Evolutionary conservation across 148 eudicot species (phyloP), one percentile per base, ranked within the genome.

Genomic region (Silene latifolia): DNA sequence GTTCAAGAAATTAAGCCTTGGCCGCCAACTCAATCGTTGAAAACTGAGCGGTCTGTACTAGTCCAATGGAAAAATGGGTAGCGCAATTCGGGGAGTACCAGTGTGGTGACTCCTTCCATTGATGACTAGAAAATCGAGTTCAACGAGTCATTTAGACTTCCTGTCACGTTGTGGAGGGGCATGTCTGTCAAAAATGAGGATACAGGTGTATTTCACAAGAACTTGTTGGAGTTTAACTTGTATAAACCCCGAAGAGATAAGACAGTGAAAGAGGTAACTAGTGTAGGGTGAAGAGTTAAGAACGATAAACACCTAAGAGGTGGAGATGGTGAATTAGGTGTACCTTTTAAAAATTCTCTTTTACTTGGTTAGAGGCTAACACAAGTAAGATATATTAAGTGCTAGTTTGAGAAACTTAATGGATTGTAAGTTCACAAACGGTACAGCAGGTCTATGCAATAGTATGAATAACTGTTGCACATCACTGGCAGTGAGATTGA

Each of bases 1-100:
- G 74, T 95, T 78, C 84, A 89, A 72, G 99, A 92, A 76, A 88
- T 95, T 54, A 95, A 92, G 79, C 99, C 99, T 54, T 95, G 99
- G 99, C 97, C 99, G 14, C 97, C 99, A 27, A 92, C 97, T 56
- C 93, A 90, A 72, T 90, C 92, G 20, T 65, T 92, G 64, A 90
- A 88, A 73, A 73, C 75, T n/a, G 82, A 89, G 13, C 92, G 96
- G 19, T 85, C 96, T 1, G 91, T 88, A 35, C 75, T 90, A 69
- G 80, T 95, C 48, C 96, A 90, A 73, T 95, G 97, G 99, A 92
- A 89, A 78, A 85, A 89, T 35, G 90, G 97, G 18, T 89, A 89
- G 25, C 85, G 79, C 67, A 83, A 47, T 75, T 83, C 91, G 44
- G 97, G 99, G 51, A 82, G 83, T 59, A 92, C 97, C 32, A 87